Percentiles rank a stretch among this genome's conserved stretches.
phyloP scores from a whole-genome alignment of 768 basidiomycete genomes.

The Neoboletus magnificus region DNA sequence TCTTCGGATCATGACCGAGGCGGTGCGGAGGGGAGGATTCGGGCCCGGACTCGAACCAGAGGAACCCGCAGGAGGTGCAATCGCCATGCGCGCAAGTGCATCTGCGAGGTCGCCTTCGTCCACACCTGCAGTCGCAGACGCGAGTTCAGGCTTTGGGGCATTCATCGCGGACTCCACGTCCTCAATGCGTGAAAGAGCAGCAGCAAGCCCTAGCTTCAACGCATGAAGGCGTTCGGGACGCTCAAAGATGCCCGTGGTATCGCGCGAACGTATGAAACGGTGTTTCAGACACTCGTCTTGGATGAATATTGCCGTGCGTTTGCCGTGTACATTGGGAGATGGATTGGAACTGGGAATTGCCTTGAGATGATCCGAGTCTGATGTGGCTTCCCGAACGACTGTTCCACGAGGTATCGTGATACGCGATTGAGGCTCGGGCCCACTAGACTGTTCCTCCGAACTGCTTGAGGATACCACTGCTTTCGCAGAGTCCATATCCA shows the following conservation, averaged over 20 bases:
- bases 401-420: not conserved
- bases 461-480: not conserved
- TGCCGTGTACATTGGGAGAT: not conserved
- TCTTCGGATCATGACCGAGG: constrained; percentile 45
- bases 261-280: not conserved
- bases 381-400: not conserved
- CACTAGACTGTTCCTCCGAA: not conserved
- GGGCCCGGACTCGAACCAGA: constrained; percentile 13
- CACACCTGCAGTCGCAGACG: constrained; percentile 13
- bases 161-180: constrained; percentile 13
- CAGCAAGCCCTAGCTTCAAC: constrained; percentile 76
- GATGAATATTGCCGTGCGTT: constrained; percentile 39
- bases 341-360: not conserved
- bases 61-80: constrained; percentile 21
- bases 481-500: too few species aligned
- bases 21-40: constrained; percentile 28
- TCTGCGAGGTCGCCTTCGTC: constrained; percentile 47
- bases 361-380: not conserved
- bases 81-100: constrained; percentile 45
- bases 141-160: not conserved
- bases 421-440: not conserved
- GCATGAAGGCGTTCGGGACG: constrained; percentile 87
- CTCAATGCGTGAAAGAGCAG: constrained; percentile 73
- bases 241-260: constrained; percentile 74
- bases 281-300: constrained; percentile 67